These are phyloP conservation scores for Cyberlindnera amylophila DNA, from an alignment of 805 yeast genomes.

Conservation along the genomic window DNA sequence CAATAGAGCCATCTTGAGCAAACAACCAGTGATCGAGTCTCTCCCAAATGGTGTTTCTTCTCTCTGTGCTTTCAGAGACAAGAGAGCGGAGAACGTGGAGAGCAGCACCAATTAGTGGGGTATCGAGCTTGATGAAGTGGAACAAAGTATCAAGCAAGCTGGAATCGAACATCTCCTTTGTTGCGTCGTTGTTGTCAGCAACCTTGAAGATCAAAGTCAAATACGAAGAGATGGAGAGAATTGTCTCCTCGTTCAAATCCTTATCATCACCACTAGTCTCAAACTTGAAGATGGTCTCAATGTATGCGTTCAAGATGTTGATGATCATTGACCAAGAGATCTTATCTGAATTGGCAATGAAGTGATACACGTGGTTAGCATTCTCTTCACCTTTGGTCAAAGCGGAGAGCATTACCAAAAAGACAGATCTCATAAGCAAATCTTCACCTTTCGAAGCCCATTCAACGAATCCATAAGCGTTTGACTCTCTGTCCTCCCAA, in stretches of 20 bases:
- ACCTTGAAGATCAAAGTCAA: conserved; percentile 60
- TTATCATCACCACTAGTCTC: conserved; percentile 38
- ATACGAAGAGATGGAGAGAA: conserved; percentile 70
- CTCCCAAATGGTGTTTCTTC: conserved; percentile 59
- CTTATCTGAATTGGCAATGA: conserved; percentile 35
- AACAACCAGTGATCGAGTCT: conserved; percentile 69
- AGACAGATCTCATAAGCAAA: conserved; percentile 77
- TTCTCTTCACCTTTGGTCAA: conserved; percentile 58
- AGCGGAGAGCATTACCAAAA: conserved; percentile 74
- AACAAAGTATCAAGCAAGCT: conserved; percentile 37
- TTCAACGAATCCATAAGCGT: conserved; percentile 71
- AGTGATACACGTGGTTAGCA: conserved; percentile 49
- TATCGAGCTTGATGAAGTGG: conserved; percentile 41
- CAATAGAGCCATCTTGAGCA: conserved; percentile 31
- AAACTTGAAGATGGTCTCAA: conserved; percentile 37
- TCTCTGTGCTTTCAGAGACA: conserved; percentile 40
- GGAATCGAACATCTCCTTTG: conserved; percentile 29
- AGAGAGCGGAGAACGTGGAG: conserved; percentile 56
- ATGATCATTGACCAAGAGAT: conserved; percentile 56
- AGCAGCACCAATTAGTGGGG: conserved; percentile 50
- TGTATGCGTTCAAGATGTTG: conserved; percentile 51
- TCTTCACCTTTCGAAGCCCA: conserved; percentile 88
- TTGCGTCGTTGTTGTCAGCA: conserved; percentile 37
- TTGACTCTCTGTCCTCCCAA: conserved; percentile 67
- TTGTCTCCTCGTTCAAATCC: conserved; percentile 76